Evolutionary conservation across 202 grass and related monocot species (phyloP).

Genomic region (Cymbopogon flexuosus): DNA sequence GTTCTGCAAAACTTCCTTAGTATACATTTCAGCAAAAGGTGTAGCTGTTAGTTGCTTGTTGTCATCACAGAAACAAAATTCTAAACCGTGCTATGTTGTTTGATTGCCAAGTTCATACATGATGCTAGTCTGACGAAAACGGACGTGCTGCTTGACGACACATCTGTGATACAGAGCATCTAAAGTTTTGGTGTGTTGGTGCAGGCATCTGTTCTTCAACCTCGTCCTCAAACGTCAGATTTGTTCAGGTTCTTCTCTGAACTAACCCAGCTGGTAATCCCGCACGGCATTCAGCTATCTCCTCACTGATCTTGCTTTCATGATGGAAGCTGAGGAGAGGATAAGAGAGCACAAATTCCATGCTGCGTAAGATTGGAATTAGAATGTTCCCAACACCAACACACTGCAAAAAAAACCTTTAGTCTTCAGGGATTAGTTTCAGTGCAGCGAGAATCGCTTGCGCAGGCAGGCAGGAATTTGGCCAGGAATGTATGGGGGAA

Average conservation of each 20-base stretch:
- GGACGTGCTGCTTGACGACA: neutral
- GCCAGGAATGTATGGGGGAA: neutral
- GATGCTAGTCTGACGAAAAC: neutral
- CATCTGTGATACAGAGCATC: constrained; percentile 7
- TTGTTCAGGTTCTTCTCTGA: constrained; percentile 32
- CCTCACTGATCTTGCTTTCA: neutral
- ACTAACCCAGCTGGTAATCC: neutral
- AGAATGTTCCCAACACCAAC: constrained; percentile 26
- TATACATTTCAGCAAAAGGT: no score
- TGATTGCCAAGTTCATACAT: neutral
- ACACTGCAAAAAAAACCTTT: neutral
- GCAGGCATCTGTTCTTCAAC: constrained; percentile 26
- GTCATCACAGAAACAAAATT: neutral
- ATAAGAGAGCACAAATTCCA: constrained; percentile 47
- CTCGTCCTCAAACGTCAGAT: neutral
- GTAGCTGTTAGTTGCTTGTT: neutral
- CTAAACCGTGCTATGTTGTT: neutral
- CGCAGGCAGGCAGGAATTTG: constrained; percentile 4
- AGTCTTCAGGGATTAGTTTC: neutral
- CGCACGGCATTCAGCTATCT: neutral
- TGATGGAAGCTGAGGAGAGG: neutral
- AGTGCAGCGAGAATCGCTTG: constrained; percentile 28
- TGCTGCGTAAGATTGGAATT: neutral
- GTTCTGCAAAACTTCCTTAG: no score
- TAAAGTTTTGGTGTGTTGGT: constrained; percentile 1